Conservation (phyloP, 352 stramenopile genomes). For the Globisporangium middletonii region DNA sequence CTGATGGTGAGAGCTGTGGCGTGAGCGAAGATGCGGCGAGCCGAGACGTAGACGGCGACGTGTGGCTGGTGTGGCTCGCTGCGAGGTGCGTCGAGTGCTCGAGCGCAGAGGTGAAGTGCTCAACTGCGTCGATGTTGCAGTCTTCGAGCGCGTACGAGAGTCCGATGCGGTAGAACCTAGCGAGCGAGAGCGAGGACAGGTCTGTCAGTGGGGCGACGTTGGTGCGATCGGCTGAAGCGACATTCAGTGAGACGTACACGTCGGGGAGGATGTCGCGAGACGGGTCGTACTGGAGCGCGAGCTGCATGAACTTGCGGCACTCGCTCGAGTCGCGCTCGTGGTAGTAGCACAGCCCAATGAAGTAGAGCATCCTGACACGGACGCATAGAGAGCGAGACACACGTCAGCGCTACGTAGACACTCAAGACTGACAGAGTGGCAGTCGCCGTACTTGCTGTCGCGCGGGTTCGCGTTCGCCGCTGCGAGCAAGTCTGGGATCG, state of each 20-base stretch:
- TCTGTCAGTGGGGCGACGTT: neutral
- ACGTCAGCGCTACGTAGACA: neutral
- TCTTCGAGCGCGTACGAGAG: constrained; percentile 45
- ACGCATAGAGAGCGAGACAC: neutral
- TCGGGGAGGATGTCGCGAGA: constrained; percentile 35
- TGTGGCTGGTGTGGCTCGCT: too few species aligned
- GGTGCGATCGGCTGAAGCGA: neutral
- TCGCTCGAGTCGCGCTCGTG: constrained; percentile 38
- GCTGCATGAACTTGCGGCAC: constrained; percentile 42
- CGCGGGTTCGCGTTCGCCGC: constrained; percentile 22
- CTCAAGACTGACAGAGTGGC: neutral
- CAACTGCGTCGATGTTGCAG: constrained; percentile 53
- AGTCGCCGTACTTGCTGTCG: constrained; percentile 23
- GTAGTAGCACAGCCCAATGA: constrained; percentile 57
- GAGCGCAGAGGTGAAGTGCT: constrained; percentile 51
- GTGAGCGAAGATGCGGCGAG: neutral
- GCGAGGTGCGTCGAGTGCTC: constrained; percentile 17
- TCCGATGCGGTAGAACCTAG: constrained; percentile 69
- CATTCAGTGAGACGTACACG: constrained; percentile 30
- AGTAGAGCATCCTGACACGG: constrained; percentile 45
- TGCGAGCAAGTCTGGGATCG: constrained; percentile 47
- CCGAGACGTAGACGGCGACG: too few species aligned
- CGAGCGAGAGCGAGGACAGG: neutral
- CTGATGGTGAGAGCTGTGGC: constrained; percentile 3
- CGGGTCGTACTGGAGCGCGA: constrained; percentile 26